phyloP scores from a whole-genome alignment of 805 yeast genomes.

The Starmerella roubikii region DNA sequence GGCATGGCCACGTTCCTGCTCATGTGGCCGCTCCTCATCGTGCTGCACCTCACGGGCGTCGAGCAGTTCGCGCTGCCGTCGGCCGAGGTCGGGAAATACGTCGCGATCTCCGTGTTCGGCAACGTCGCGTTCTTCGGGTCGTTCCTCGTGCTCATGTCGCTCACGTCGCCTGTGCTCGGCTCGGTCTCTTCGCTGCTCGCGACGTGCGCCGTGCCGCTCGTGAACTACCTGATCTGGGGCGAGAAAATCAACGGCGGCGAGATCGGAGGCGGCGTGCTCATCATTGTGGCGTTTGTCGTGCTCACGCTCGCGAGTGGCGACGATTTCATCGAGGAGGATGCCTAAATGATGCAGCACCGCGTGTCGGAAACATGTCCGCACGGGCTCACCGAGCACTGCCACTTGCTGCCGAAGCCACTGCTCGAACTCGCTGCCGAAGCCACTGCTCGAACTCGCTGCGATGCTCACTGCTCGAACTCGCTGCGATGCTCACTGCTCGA shows the following conservation, averaged over 20 bases:
- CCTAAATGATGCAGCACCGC: too few relatives aligned
- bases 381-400: too few relatives aligned
- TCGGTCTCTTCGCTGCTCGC: slow-evolving; percentile 55
- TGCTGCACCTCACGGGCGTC: slow-evolving; percentile 40
- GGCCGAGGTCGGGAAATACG: slow-evolving; percentile 31
- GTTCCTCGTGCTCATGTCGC: slow-evolving; percentile 64
- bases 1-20: slow-evolving; percentile 44
- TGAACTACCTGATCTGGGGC: slow-evolving; percentile 59
- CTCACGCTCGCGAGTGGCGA: slow-evolving; percentile 27
- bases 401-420: too few relatives aligned
- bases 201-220: slow-evolving; percentile 63
- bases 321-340: slow-evolving; percentile 27
- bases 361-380: too few relatives aligned
- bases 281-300: slow-evolving; percentile 53
- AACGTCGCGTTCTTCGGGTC: slow-evolving; percentile 59
- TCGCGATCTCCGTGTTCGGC: slow-evolving; percentile 41
- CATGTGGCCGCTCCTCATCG: slow-evolving; percentile 36
- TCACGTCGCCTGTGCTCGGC: slow-evolving; percentile 74
- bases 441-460: too few relatives aligned
- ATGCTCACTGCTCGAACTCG: too few relatives aligned
- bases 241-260: slow-evolving; percentile 43
- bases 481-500: too few relatives aligned
- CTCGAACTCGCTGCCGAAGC: too few relatives aligned
- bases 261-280: slow-evolving; percentile 53
- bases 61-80: slow-evolving; percentile 46